These are phyloP conservation scores for Dryadomyces quercus-mongolicae DNA, from an alignment of 2,329 filamentous ascomycete genomes.

Conservation along the genomic window DNA sequence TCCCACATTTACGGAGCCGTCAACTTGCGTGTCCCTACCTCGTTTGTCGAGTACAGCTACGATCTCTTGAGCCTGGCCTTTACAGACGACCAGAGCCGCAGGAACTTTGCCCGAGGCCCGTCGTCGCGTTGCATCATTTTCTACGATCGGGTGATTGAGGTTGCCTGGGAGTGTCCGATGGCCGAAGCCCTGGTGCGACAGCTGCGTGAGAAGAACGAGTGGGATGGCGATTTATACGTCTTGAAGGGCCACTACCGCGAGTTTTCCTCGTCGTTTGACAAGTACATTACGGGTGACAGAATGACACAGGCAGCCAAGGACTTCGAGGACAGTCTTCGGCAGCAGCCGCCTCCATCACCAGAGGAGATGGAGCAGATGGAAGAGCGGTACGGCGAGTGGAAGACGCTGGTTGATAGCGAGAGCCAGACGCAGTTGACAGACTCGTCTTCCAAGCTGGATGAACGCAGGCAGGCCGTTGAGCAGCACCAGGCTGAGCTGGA, in stretches of 20 bases:
- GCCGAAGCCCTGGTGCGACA: conserved; percentile 32
- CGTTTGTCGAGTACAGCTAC: conserved; percentile 33
- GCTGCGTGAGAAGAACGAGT: conserved; percentile 29
- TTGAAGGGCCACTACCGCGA: conserved; percentile 44
- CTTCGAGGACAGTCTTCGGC: conserved; percentile 26
- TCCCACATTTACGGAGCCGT: conserved; percentile 41
- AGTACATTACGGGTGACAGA: conserved; percentile 32
- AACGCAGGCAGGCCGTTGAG: conserved; percentile 27
- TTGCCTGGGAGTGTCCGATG: conserved; percentile 36
- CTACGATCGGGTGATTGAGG: conserved; percentile 38
- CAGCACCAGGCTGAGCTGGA: conserved; percentile 36
- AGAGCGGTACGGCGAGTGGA: conserved; percentile 31
- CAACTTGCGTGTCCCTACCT: conserved; percentile 36
- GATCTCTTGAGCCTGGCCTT: conserved; percentile 40
- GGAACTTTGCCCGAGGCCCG: conserved; percentile 33
- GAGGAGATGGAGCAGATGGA: conserved; percentile 19
- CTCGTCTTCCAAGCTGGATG: conserved; percentile 24
- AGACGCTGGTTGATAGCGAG: conserved; percentile 29
- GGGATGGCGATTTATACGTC: conserved; percentile 39
- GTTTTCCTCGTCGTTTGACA: conserved; percentile 39
- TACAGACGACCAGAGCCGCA: conserved; percentile 33
- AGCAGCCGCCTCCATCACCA: conserved; percentile 19
- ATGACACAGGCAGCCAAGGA: conserved; percentile 28
- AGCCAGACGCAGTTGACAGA: conserved; percentile 25
- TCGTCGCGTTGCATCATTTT: conserved; percentile 37